Evolutionary conservation across 2,329 filamentous ascomycete species (phyloP), one percentile per base, ranked within the genome.

Genomic region (Hirsutella thompsonii): DNA sequence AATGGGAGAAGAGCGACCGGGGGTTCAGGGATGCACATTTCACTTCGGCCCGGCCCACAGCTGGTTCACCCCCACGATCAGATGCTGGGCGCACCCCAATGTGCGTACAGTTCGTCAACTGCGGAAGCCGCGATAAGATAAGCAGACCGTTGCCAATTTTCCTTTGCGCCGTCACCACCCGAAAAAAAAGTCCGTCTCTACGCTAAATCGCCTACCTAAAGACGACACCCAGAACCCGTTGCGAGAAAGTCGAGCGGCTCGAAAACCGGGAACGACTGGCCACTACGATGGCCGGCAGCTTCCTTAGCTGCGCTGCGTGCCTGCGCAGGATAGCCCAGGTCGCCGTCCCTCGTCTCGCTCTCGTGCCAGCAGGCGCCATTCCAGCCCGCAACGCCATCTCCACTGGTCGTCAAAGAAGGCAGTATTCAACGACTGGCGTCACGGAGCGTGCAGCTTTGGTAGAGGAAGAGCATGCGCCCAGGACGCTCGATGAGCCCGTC

Each of bases 301-400:
- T 58, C n/a, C 36, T 58, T 37, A 38, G 49, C 19, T 54, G 54
- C 40, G 41, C 50, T 30, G 47, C 43, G 38, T 60, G 53, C 38
- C 39, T 61, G 32, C 50, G 51, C 33, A 52, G 51, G 41, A 47
- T 53, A 8, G 36, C 53, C 4, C 52, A 51, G 18, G 37, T 44
- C 18, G 44, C 49, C 19, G 39, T 41, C 20, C 35, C 33, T 11
- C 28, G 37, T 40, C 38, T 32, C 23, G 3, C 36, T 14, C 14
- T 26, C 32, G 14, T 34, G 9, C 32, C 14, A 8, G 20, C 38
- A n/a, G 26, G 34, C 16, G 16, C 37, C 23, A 19, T 36, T 18
- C 30, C 45, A 6, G n/a, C 44, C 19, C 36, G 47, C 44, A 42
- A 40, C 10, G 44, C 33, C 41, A 35, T 33, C 39, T 28, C 34